These are phyloP conservation scores for Nematodospora anomalae DNA, from an alignment of 1,139 yeast species.

Conservation along the genomic window DNA sequence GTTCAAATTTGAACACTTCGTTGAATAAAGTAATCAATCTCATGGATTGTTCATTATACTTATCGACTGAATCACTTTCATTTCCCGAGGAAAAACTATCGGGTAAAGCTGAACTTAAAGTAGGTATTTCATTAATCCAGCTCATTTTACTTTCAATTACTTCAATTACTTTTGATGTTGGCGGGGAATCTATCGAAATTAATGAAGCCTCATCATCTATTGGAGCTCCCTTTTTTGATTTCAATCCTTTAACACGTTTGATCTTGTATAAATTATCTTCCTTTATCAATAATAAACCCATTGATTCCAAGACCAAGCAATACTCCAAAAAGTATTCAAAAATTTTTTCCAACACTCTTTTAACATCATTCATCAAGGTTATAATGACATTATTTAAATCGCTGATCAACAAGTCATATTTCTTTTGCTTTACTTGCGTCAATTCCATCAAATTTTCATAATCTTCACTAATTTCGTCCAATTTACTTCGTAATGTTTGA, in stretches of 20 bases:
- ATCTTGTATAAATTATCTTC: constrained; percentile 43
- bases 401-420: constrained; percentile 27
- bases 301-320: constrained; percentile 66
- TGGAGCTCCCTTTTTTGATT: constrained; percentile 34
- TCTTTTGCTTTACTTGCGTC: constrained; percentile 31
- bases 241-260: constrained; percentile 69
- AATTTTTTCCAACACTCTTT: constrained; percentile 21
- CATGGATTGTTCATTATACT: constrained; percentile 19
- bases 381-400: constrained; percentile 27
- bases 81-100: constrained; percentile 15
- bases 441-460: constrained; percentile 51
- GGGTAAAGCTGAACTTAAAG: constrained; percentile 14
- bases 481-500: constrained; percentile 31
- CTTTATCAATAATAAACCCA: constrained; percentile 67
- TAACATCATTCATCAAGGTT: constrained; percentile 22
- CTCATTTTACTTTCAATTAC: constrained; percentile 27
- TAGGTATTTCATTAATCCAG: constrained; percentile 32
- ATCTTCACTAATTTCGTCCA: constrained; percentile 47
- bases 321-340: constrained; percentile 42
- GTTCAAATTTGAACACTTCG: constrained; percentile 20
- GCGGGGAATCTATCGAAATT: constrained; percentile 20
- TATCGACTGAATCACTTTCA: constrained; percentile 13
- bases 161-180: constrained; percentile 31
- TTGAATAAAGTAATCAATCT: constrained; percentile 21
- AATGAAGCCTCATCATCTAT: constrained; percentile 24